Base-by-base conservation (phyloP, 2,329 filamentous ascomycete species). In the Dactylellina parvicollis region DNA sequence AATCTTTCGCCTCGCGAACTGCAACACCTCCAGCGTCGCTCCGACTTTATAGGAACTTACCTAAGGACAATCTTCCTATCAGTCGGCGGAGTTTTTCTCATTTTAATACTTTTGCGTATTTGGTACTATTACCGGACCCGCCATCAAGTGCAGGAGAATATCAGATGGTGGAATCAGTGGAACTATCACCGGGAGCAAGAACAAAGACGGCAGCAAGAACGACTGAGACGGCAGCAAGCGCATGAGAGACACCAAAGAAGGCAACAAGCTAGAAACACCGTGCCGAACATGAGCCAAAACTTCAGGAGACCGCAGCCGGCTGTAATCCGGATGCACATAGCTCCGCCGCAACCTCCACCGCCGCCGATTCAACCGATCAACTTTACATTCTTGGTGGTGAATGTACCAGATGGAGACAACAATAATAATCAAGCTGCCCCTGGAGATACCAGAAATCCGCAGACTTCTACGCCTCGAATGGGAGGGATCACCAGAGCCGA, bases 271-370 rank as follows among this genome's bases (percentile, higher is more conserved):
- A 46, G 64, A 40, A 18, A 60, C 16, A 47, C 55, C 3, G n/a
- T 26, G n/a, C 64, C 55, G 24, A 40, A 38, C 47, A 69, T 60
- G 50, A 42, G 26, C 36, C 54, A n/a, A 20, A n/a, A n/a, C n/a
- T 47, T 5, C 8, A 36, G 22, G 10, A 28, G 3, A 12, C 64
- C 64, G 12, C 64, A 60, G 20, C 64, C 64, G 7, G 64, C 64
- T 1, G 24, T 60, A 14, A 30, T 69, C 18, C 46, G 64, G 24
- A 69, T 61, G 64, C 55, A 60, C 61, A 47, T 69, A n/a, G 40
- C 62, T 18, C 49, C 49, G 2, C 62, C 22, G 4, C 52, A 24
- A 8, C 55, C 64, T 7, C 47, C 64, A 10, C 64, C 64, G 24
- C 64, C 44, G 10, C 64, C 54, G 10, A 28, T 54, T 26, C 49